Percentiles rank a stretch among this genome's conserved stretches.
Evolutionary conservation across 2,329 filamentous ascomycete species (phyloP).

Genomic region (Cordyceps militaris): DNA sequence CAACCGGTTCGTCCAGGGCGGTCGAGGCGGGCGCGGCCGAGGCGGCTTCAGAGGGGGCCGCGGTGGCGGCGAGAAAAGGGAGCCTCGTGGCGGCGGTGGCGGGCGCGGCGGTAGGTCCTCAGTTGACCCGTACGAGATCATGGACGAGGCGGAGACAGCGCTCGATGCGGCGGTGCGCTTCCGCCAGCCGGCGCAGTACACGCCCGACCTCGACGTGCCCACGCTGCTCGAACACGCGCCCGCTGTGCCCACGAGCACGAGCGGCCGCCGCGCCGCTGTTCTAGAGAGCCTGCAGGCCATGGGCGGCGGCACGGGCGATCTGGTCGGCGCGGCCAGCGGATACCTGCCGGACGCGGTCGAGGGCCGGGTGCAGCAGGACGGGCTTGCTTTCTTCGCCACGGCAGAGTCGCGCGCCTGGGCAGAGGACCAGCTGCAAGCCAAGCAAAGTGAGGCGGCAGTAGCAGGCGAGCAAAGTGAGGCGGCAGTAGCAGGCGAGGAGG

Average conservation of each 20-base stretch:
- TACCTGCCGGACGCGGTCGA: slow-evolving; percentile 24
- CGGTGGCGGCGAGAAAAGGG: slow-evolving; percentile 10
- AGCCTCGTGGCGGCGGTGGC: slow-evolving; percentile 10
- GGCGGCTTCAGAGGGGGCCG: background rate
- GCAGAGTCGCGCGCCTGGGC: slow-evolving; percentile 22
- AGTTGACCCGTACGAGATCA: slow-evolving; percentile 19
- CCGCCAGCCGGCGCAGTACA: slow-evolving; percentile 25
- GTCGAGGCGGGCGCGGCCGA: slow-evolving; percentile 4
- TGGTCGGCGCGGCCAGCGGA: slow-evolving; percentile 24
- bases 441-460: background rate
- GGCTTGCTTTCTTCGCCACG: slow-evolving; percentile 27
- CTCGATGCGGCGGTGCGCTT: slow-evolving; percentile 31
- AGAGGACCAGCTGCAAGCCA: slow-evolving; percentile 24
- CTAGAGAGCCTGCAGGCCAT: slow-evolving; percentile 30
- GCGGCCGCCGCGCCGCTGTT: slow-evolving; percentile 27
- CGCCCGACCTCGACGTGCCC: slow-evolving; percentile 28
- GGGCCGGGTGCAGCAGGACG: slow-evolving; percentile 23
- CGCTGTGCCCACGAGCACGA: slow-evolving; percentile 20
- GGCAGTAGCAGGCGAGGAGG: background rate
- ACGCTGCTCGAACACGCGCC: slow-evolving; percentile 26
- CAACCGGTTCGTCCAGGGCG: slow-evolving; percentile 10
- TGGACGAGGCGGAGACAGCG: slow-evolving; percentile 28
- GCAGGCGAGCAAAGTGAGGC: slow-evolving; percentile 15
- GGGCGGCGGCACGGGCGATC: slow-evolving; percentile 25
- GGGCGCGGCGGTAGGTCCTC: slow-evolving; percentile 11